Percentiles rank a stretch among this genome's conserved stretches.
phyloP scores from a whole-genome alignment of 2,329 filamentous ascomycete genomes.

The Phaeosphaeriaceae sp. region DNA sequence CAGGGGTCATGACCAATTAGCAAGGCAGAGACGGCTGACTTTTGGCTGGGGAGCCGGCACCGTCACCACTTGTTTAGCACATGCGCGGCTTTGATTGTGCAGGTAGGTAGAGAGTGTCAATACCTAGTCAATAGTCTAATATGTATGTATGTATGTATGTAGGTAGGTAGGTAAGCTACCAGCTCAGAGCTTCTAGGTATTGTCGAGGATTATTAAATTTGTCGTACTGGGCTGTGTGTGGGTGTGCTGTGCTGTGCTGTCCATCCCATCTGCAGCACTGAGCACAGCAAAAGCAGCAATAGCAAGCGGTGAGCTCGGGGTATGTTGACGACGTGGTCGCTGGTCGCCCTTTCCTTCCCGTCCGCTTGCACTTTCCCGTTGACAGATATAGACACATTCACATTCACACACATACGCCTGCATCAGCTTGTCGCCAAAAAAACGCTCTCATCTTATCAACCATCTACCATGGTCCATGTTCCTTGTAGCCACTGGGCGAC shows the following conservation, averaged over 20 bases:
- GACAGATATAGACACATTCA: neutral
- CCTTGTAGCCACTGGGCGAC: no score
- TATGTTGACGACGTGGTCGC: conserved; percentile 10
- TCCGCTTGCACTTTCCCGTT: conserved; percentile 8
- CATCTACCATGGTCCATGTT: no score
- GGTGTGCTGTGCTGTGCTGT: neutral
- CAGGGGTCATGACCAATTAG: conserved; percentile 27
- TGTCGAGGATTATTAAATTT: no score
- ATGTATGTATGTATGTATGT: no score
- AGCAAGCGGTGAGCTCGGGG: conserved; percentile 15
- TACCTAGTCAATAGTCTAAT: no score
- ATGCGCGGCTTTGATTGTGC: no score
- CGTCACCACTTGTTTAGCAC: no score
- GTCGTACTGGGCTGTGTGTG: no score
- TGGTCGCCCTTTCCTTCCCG: neutral
- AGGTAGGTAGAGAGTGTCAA: no score
- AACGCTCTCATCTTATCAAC: conserved; percentile 1
- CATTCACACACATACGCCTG: neutral
- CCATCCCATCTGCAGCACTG: conserved; percentile 13
- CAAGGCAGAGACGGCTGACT: neutral
- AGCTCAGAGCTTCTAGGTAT: no score
- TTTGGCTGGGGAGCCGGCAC: no score
- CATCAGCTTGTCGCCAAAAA: conserved; percentile 1
- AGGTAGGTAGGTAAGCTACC: no score
- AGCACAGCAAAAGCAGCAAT: conserved; percentile 9